phyloP scores from a whole-genome alignment of 208 protist species.

The Trypanosoma theileri region DNA sequence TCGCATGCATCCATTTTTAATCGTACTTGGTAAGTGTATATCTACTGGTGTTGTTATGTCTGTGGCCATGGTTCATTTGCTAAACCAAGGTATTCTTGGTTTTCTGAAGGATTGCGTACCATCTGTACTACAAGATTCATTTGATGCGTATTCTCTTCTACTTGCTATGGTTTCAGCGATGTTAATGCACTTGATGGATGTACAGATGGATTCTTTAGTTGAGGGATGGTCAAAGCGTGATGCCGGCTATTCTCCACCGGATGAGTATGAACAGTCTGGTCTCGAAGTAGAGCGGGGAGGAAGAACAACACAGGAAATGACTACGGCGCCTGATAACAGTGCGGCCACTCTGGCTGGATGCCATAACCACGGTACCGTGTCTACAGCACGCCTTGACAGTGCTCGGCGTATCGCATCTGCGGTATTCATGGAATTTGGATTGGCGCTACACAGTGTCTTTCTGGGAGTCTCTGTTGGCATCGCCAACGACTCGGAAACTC shows the following conservation, averaged over 20 bases:
- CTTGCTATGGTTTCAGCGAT: slow-evolving; percentile 54
- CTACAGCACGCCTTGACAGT: background rate
- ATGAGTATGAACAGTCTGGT: background rate
- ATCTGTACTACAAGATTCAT: slow-evolving; percentile 36
- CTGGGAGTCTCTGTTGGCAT: slow-evolving; percentile 62
- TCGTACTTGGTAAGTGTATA: slow-evolving; percentile 51
- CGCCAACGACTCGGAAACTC: slow-evolving; percentile 38
- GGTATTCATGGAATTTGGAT: slow-evolving; percentile 53
- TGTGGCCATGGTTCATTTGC: slow-evolving; percentile 63
- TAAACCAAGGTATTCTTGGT: slow-evolving; percentile 37
- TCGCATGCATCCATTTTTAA: slow-evolving; percentile 36
- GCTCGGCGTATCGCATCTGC: slow-evolving; percentile 31
- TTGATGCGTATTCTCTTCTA: slow-evolving; percentile 50
- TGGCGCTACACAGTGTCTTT: slow-evolving; percentile 70
- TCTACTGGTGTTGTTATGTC: slow-evolving; percentile 54
- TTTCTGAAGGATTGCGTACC: slow-evolving; percentile 54
- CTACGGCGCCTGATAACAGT: too few relatives aligned
- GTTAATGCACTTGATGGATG: slow-evolving; percentile 64
- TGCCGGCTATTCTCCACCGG: background rate
- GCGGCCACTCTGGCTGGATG: background rate
- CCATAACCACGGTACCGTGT: slow-evolving; percentile 9
- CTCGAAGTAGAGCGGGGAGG: too few relatives aligned
- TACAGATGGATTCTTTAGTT: slow-evolving; percentile 30
- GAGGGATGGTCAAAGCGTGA: slow-evolving; percentile 31
- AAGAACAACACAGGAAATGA: background rate